These are phyloP conservation scores for Penicillium nucicola DNA, from an alignment of 495 filamentous ascomycete genomes.

Conservation along the genomic window DNA sequence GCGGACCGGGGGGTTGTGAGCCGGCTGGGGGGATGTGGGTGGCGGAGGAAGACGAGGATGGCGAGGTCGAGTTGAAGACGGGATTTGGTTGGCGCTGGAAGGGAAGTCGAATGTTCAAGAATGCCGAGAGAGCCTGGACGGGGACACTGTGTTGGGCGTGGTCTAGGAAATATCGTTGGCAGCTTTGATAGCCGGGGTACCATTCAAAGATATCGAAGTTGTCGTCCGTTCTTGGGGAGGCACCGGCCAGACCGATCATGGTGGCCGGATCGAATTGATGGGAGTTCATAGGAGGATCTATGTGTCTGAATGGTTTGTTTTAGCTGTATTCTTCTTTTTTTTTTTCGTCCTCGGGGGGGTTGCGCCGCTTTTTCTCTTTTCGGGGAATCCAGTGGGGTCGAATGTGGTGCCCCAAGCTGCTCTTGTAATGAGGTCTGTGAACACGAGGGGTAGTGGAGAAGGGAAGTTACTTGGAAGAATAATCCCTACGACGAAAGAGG, in stretches of 20 bases:
- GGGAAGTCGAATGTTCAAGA: constrained; percentile 76
- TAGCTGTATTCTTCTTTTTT: constrained; percentile 1
- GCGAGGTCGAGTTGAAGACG: constrained; percentile 32
- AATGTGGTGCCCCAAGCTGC: neutral
- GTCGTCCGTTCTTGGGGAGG: constrained; percentile 35
- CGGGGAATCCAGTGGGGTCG: constrained; percentile 7
- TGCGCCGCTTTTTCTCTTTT: constrained; percentile 1
- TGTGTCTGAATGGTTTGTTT: constrained; percentile 3
- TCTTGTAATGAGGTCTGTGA: neutral
- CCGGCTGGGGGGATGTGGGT: constrained; percentile 21
- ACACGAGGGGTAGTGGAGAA: constrained; percentile 5
- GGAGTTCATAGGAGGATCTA: constrained; percentile 27
- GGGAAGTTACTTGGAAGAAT: constrained; percentile 40
- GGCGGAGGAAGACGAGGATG: constrained; percentile 28
- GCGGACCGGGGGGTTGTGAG: constrained; percentile 18
- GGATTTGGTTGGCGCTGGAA: constrained; percentile 42
- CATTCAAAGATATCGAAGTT: constrained; percentile 82
- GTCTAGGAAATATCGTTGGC: constrained; percentile 90
- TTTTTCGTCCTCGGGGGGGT: neutral
- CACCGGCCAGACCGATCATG: constrained; percentile 36
- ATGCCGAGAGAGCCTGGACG: constrained; percentile 86
- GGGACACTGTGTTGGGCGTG: constrained; percentile 80
- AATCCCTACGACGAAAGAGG: constrained; percentile 34
- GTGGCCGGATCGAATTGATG: constrained; percentile 40
- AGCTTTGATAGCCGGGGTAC: constrained; percentile 90